phyloP scores from a whole-genome alignment of 2,329 filamentous ascomycete species.

The Penicillium frequentans region DNA sequence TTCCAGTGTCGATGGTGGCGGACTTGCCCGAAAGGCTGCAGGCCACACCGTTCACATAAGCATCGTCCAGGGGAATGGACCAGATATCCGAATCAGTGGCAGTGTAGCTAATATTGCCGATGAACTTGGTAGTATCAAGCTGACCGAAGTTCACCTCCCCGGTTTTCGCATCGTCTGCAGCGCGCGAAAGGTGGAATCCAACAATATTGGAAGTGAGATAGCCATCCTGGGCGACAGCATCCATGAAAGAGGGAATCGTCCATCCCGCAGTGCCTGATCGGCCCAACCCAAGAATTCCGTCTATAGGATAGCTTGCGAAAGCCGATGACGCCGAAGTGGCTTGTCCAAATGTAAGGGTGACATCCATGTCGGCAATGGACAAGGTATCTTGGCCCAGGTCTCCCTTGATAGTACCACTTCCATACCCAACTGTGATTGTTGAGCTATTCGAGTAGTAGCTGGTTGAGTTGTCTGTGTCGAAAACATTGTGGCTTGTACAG shows the following conservation, averaged over 20 bases:
- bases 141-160: conserved; percentile 78
- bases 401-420: conserved; percentile 72
- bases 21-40: conserved; percentile 55
- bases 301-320: conserved; percentile 77
- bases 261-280: conserved; percentile 56
- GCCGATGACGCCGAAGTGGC: conserved; percentile 70
- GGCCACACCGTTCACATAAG: conserved; percentile 60
- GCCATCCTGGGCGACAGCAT: conserved; percentile 58
- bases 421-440: conserved; percentile 63
- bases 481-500: conserved; percentile 69
- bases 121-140: conserved; percentile 65
- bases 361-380: conserved; percentile 63
- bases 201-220: conserved; percentile 67
- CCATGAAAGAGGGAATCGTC: conserved; percentile 64
- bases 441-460: conserved; percentile 61
- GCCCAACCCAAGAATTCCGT: conserved; percentile 81
- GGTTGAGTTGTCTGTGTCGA: conserved; percentile 65
- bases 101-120: conserved; percentile 68
- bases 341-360: conserved; percentile 70
- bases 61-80: conserved; percentile 69
- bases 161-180: conserved; percentile 63
- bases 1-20: conserved; percentile 82
- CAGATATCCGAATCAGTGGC: conserved; percentile 62
- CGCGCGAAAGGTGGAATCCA: conserved; percentile 68
- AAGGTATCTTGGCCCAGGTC: conserved; percentile 66